Evolutionary conservation across 257 asterid genomes (phyloP).

Genomic region (Solanum commersonii): DNA sequence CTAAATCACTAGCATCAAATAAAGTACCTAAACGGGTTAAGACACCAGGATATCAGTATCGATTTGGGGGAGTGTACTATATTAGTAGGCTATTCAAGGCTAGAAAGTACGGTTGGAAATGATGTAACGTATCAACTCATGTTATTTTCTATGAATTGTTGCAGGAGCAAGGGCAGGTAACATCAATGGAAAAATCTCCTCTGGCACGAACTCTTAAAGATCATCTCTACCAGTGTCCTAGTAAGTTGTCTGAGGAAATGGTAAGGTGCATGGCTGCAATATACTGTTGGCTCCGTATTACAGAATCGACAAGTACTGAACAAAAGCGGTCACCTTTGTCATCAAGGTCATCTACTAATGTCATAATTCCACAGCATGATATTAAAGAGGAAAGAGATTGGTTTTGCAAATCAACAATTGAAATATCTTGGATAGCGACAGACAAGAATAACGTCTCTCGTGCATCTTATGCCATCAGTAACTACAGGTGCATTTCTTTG

Average conservation of each 20-base stretch:
- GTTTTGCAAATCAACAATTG: constrained; percentile 28
- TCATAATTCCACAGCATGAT: constrained; percentile 22
- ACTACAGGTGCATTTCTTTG: constrained; percentile 28
- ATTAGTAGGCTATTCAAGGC: not conserved
- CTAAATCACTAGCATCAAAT: too few relatives aligned
- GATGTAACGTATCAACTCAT: not conserved
- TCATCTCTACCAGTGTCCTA: constrained; percentile 55
- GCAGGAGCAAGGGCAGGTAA: constrained; percentile 24
- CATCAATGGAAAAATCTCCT: constrained; percentile 13
- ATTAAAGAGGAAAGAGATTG: constrained; percentile 26
- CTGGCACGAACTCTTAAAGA: constrained; percentile 41
- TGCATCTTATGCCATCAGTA: constrained; percentile 51
- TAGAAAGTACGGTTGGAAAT: not conserved
- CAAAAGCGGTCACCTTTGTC: constrained; percentile 24
- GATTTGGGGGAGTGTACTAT: too few relatives aligned
- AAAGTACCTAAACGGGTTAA: too few relatives aligned
- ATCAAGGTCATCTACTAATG: constrained; percentile 29
- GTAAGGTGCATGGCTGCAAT: constrained; percentile 54
- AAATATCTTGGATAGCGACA: constrained; percentile 44
- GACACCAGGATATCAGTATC: too few relatives aligned
- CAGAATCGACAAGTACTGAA: constrained; percentile 17
- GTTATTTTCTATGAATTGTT: not conserved
- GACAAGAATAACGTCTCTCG: constrained; percentile 35
- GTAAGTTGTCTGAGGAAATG: constrained; percentile 64
- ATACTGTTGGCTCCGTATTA: constrained; percentile 44